Evolutionary conservation across 2,329 filamentous ascomycete species (phyloP).

Genomic region (Pyrenophora graminea): DNA sequence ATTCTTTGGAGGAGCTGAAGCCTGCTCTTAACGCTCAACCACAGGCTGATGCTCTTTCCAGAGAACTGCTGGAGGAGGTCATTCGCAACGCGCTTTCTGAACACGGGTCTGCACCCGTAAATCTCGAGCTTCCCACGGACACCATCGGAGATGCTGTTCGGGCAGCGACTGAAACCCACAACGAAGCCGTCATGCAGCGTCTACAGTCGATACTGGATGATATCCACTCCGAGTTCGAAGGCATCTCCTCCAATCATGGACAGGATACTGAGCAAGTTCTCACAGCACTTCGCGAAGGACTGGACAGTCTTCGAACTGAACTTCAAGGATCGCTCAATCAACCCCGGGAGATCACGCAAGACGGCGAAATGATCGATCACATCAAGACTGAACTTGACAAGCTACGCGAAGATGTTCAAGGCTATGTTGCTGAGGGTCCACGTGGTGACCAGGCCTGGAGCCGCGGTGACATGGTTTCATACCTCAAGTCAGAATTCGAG

Average conservation of each 20-base stretch:
- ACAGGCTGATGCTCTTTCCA: conserved; percentile 52
- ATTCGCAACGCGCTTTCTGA: conserved; percentile 63
- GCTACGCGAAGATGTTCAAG: conserved; percentile 65
- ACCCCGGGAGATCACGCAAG: conserved; percentile 68
- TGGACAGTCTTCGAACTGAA: conserved; percentile 77
- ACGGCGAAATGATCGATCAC: conserved; percentile 77
- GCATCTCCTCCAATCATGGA: conserved; percentile 78
- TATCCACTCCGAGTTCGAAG: conserved; percentile 70
- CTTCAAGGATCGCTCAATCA: conserved; percentile 82
- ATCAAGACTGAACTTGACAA: conserved; percentile 67
- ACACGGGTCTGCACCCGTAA: conserved; percentile 48
- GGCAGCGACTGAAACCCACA: conserved; percentile 58
- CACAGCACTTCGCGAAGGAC: conserved; percentile 83
- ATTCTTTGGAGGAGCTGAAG: conserved; percentile 85
- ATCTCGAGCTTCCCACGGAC: conserved; percentile 55
- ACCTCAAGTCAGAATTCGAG: conserved; percentile 63
- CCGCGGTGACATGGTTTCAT: conserved; percentile 53
- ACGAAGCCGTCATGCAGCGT: conserved; percentile 63
- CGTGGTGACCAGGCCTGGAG: conserved; percentile 48
- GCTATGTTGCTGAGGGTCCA: conserved; percentile 52
- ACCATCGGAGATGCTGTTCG: conserved; percentile 63
- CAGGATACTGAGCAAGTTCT: conserved; percentile 86
- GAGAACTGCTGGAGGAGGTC: conserved; percentile 61
- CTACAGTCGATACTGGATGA: conserved; percentile 63
- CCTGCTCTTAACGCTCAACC: conserved; percentile 47